phyloP scores from a whole-genome alignment of 139 green algal genomes.

The Chlamydomonas applanata region DNA sequence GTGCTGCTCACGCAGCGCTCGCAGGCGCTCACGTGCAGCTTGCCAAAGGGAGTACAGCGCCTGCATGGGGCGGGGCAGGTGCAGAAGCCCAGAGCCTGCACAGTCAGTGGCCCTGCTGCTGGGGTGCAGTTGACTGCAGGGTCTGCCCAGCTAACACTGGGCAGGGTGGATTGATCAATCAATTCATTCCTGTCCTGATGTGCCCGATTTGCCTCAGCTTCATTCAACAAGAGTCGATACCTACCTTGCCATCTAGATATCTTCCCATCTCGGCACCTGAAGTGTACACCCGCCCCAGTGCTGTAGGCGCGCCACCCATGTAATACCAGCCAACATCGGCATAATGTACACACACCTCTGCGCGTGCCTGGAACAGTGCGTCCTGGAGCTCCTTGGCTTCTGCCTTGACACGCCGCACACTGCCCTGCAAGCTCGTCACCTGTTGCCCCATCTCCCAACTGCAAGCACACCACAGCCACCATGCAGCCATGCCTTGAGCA shows the following conservation, averaged over 20 bases:
- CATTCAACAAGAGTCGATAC: background rate
- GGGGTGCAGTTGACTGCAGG: too few species aligned
- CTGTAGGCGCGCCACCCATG: too few species aligned
- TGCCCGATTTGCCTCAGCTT: background rate
- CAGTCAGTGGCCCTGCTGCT: background rate
- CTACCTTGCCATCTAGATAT: too few species aligned
- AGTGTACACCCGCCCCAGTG: too few species aligned
- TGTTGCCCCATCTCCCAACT: slow-evolving; percentile 17
- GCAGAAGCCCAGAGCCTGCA: background rate
- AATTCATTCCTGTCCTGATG: background rate
- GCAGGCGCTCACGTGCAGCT: background rate
- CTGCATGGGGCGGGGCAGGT: background rate
- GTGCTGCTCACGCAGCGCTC: background rate
- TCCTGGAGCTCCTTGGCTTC: background rate
- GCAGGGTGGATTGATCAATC: background rate
- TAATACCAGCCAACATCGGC: too few species aligned
- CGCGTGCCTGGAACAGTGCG: background rate
- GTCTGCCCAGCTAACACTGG: too few species aligned
- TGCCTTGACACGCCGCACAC: background rate
- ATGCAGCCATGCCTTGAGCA: background rate
- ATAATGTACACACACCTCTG: slow-evolving; percentile 1
- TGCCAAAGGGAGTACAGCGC: slow-evolving; percentile 8
- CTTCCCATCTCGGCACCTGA: too few species aligned
- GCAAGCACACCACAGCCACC: background rate
- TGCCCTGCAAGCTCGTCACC: background rate